These are phyloP conservation scores for Oryza australiensis DNA, from an alignment of 176 grass and related monocot species.

Conservation along the genomic window DNA sequence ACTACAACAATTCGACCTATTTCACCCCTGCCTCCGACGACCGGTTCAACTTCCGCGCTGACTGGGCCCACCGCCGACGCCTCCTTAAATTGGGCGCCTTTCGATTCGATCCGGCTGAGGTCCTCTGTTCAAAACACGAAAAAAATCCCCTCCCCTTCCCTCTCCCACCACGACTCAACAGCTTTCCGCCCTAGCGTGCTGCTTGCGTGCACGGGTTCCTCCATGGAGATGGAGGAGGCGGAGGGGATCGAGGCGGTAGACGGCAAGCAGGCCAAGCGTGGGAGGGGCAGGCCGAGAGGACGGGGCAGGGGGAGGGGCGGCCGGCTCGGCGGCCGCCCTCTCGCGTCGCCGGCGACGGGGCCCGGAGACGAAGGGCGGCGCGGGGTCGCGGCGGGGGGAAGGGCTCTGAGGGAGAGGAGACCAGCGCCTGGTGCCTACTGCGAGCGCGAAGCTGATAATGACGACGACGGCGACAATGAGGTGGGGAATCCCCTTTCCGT, in stretches of 20 bases:
- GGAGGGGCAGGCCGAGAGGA: background rate
- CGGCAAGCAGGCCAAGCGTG: background rate
- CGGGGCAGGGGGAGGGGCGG: background rate
- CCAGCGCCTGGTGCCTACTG: background rate
- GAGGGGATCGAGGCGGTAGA: background rate
- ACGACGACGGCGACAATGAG: background rate
- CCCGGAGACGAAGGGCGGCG: background rate
- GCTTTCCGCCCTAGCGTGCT: no score
- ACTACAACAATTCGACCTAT: no score
- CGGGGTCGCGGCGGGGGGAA: background rate
- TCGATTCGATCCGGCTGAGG: no score
- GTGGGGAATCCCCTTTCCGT: background rate
- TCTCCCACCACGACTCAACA: no score
- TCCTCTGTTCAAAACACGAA: no score
- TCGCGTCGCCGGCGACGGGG: background rate
- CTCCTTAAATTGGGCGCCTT: no score
- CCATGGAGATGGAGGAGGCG: background rate
- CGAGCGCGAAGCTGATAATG: background rate
- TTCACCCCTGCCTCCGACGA: no score
- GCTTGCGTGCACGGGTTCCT: no score
- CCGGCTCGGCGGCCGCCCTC: background rate
- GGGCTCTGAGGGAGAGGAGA: background rate
- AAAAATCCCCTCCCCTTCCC: no score
- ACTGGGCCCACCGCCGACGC: no score
- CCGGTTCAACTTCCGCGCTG: no score